Base-by-base conservation (phyloP, 495 filamentous ascomycete species). In the Lophiotrema nucula region DNA sequence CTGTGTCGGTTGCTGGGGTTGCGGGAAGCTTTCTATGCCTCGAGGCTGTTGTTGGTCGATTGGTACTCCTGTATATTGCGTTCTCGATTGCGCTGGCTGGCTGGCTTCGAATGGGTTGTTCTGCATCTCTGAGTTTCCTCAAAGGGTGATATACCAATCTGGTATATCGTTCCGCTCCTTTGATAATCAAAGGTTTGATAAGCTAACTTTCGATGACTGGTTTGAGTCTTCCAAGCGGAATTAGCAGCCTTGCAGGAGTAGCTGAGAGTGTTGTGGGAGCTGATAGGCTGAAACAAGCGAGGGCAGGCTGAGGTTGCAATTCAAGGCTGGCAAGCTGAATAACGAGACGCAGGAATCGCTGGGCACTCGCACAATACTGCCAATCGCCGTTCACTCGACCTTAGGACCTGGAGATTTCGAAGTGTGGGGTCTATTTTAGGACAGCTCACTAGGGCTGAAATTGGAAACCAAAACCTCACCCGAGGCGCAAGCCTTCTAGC, bases 261-360 rank as follows among this genome's bases (percentile, higher is more conserved):
- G 31, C 31, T 15, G 31, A 15, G 31, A 8, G 8, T 15, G 31
- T 41, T 41, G 3, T 47, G 43, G 54, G 27, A 23, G 45, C 45
- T 48, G 44, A 41, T 57, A 33, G 45, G 1, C 33, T 19, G 38
- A 22, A 46, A 39, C 23, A 23, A 39, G 28, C 33, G 33, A 41
- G 15, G 3, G 31, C 44, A 42, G 53, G 53, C 53, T 57, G 53
- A 47, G 53, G 53, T 57, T 49, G 28, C 53, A 48, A 19, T 15
- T 15, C 43, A 15, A 42, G 21, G 44, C 28, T 25, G 21, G 53
- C n/a, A n/a, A 21, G 42, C 42, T 47, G 49, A 56, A 47, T 39
- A 49, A 41, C 27, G n/a, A n/a, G n/a, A n/a, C n/a, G n/a, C n/a
- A n/a, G n/a, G n/a, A n/a, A n/a, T 33, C 13, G 11, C 39, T 15